Evolutionary conservation across 306 rosid genomes (phyloP).

Genomic region (Rosa lucieae): DNA sequence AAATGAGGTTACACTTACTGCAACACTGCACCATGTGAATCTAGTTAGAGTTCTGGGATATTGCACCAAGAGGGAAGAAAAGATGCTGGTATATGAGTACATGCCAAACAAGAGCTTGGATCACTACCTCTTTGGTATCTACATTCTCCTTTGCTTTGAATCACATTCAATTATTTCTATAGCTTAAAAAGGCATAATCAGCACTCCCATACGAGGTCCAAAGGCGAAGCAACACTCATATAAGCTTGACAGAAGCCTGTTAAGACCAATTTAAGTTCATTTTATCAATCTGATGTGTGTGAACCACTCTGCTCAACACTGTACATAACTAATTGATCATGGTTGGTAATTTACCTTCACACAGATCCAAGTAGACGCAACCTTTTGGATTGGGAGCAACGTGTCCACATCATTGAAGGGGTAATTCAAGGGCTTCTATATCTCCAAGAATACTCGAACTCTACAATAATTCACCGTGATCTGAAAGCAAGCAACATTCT

Average conservation of each 20-base stretch:
- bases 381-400: conserved; percentile 30
- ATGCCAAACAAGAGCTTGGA: conserved; percentile 57
- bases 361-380: conserved; percentile 15
- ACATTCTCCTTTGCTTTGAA: neutral
- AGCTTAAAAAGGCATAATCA: neutral
- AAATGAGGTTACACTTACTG: conserved; percentile 47
- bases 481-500: conserved; percentile 40
- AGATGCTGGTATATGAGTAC: conserved; percentile 50
- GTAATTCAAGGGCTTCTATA: conserved; percentile 39
- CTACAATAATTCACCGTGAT: conserved; percentile 35
- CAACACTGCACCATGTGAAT: conserved; percentile 57
- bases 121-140: conserved; percentile 44
- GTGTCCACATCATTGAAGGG: conserved; percentile 35
- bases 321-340: neutral
- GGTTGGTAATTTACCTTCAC: neutral
- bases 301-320: neutral
- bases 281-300: neutral
- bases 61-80: conserved; percentile 44
- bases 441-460: conserved; percentile 38
- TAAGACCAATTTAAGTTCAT: neutral
- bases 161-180: neutral
- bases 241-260: neutral
- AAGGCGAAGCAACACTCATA: no score
- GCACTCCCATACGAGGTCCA: neutral
- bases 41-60: conserved; percentile 53